Evolutionary conservation across 306 rosid genomes (phyloP), one percentile per base, ranked within the genome.

Genomic region (Aeschynomene evenia): DNA sequence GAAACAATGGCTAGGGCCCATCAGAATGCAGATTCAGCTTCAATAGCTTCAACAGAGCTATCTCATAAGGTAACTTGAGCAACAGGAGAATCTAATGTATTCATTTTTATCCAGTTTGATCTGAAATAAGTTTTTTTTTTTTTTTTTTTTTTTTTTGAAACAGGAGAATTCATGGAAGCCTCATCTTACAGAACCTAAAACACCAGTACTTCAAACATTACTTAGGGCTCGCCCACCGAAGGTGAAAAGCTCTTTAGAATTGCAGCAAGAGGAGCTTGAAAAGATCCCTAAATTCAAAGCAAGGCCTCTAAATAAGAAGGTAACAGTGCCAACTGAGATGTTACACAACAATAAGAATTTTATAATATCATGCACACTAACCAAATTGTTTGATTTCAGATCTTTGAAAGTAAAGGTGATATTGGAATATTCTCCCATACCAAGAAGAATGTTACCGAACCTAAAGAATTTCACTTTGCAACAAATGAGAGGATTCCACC

Each of bases 331-430:
- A 37, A 45, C 74, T 34, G 20, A n/a, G 28, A 60, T 71, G 58
- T 59, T 59, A 52, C 56, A 58, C 34, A 55, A 56, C n/a, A 37
- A 28, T 46, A 63, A 26, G 52, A 68, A 33, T 37, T 43, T 67
- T 50, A 26, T 71, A 53, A 5, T 53, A 40, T 36, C 26, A 26
- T 24, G 51, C 39, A 33, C 15, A n/a, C 60, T 75, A 66, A 71
- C 79, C 29, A 3, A 36, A 15, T 42, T 22, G 7, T 43, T 7
- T 71, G 10, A 16, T 69, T 65, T 28, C 74, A 93, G 98, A 90
- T 94, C 48, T 89, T 95, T 63, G 99, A 89, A 77, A 95, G 99
- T 62, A 91, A 89, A 83, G 99, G 96, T 29, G 97, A 91, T 43
- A 75, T 91, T 72, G 99, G 99, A 22, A 42, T 95, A 53, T 89